Evolutionary conservation across 495 filamentous ascomycete genomes (phyloP).

Genomic region (Penicillium silybi): DNA sequence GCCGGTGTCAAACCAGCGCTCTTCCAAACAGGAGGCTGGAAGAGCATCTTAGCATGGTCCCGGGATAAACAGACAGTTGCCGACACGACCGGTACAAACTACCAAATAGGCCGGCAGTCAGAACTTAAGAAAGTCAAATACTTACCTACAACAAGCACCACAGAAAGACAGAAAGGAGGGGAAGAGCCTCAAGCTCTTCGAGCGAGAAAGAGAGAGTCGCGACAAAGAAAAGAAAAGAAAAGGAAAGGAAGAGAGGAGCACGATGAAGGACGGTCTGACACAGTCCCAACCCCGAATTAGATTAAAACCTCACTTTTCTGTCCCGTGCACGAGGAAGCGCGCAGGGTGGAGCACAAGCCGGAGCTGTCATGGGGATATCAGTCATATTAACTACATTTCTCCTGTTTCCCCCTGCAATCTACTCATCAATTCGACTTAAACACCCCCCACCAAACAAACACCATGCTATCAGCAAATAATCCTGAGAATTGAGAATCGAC

Average conservation of each 20-base stretch:
- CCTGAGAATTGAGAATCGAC: not conserved
- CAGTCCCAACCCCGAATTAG: not conserved
- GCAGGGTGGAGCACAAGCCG: not conserved
- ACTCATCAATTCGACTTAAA: not conserved
- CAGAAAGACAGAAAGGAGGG: conserved; percentile 2
- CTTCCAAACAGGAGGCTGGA: conserved; percentile 10
- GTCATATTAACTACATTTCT: not conserved
- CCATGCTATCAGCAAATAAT: not conserved
- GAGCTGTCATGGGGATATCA: not conserved
- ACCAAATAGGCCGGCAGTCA: not conserved
- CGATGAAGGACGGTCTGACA: not conserved
- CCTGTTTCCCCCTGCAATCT: not conserved
- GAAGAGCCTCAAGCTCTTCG: conserved; percentile 26
- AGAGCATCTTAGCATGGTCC: not conserved
- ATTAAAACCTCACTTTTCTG: not conserved
- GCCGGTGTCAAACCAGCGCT: conserved; percentile 29
- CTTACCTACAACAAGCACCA: conserved; percentile 2
- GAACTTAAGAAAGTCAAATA: not conserved
- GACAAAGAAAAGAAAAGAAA: conserved; percentile 12
- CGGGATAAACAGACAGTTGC: not conserved
- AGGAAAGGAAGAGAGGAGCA: conserved; percentile 3
- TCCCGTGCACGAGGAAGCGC: not conserved
- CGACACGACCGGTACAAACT: not conserved
- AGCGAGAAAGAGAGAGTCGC: conserved; percentile 7
- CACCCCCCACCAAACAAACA: too few relatives aligned